phyloP scores from a whole-genome alignment of 805 yeast genomes.

The Maudiozyma pseudohumilis region DNA sequence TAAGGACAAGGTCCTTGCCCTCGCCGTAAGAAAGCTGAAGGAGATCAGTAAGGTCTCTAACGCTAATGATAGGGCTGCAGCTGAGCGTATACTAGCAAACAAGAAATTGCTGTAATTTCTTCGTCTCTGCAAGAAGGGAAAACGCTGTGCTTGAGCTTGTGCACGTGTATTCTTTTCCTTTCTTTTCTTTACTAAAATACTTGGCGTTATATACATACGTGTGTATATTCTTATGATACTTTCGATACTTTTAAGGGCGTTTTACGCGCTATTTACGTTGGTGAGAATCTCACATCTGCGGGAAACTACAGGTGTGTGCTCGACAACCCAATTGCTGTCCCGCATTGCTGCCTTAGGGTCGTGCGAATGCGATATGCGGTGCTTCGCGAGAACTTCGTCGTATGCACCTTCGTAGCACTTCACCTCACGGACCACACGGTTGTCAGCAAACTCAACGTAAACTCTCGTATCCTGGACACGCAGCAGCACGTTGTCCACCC shows the following conservation, averaged over 20 bases:
- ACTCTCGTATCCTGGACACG: conserved; percentile 78
- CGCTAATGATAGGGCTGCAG: conserved; percentile 31
- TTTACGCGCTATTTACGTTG: conserved; percentile 2
- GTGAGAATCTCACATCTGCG: conserved; percentile 28
- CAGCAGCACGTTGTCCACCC: conserved; percentile 85
- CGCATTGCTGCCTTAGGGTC: conserved; percentile 64
- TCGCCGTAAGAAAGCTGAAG: conserved; percentile 32
- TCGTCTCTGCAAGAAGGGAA: neutral
- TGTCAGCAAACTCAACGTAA: conserved; percentile 53
- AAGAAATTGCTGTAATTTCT: neutral
- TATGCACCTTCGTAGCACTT: conserved; percentile 57
- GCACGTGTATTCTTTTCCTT: neutral
- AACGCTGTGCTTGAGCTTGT: neutral
- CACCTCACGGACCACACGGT: conserved; percentile 63
- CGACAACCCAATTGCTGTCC: conserved; percentile 80
- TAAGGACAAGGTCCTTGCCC: conserved; percentile 25
- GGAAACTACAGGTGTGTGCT: conserved; percentile 41
- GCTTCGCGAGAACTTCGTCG: conserved; percentile 34
- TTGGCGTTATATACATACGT: neutral
- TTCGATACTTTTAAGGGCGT: neutral
- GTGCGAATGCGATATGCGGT: conserved; percentile 49
- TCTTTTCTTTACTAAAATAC: no score
- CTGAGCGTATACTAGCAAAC: conserved; percentile 20
- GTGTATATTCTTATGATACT: neutral
- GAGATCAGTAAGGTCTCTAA: conserved; percentile 28